Percentiles rank a stretch among this genome's conserved stretches.
Evolutionary conservation across 768 basidiomycete species (phyloP).

Genomic region (Leucosporidium yakuticum): DNA sequence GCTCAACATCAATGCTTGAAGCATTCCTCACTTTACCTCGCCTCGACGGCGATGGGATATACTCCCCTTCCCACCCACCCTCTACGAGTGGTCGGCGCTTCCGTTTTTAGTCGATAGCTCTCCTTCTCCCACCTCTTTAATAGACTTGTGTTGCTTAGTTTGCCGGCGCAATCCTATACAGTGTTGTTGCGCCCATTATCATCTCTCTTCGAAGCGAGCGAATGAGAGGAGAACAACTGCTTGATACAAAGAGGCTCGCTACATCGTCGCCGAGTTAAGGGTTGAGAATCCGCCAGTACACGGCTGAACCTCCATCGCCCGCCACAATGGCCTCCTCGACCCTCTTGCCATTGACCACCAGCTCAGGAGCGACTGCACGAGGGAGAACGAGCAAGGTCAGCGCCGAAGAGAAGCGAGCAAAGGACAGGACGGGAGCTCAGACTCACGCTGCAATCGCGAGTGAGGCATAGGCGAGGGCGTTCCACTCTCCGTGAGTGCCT

Average conservation of each 20-base stretch:
- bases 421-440: not conserved
- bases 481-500: constrained; percentile 39
- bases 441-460: constrained; percentile 42
- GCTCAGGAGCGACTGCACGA: constrained; percentile 23
- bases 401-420: not conserved
- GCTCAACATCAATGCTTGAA: constrained; percentile 22
- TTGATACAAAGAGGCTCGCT: no score
- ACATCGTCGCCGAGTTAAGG: constrained; percentile 6
- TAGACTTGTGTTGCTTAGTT: no score
- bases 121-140: no score
- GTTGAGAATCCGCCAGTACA: constrained; percentile 45
- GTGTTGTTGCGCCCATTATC: no score
- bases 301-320: constrained; percentile 43
- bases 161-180: no score
- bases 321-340: constrained; percentile 44
- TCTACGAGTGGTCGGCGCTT: no score
- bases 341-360: constrained; percentile 40
- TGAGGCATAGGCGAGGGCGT: constrained; percentile 45
- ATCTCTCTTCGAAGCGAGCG: no score
- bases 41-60: no score
- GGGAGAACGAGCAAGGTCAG: not conserved
- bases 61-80: no score
- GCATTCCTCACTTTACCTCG: not conserved
- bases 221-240: no score
- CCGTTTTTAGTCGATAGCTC: no score